Evolutionary conservation across 768 basidiomycete genomes (phyloP).

Genomic region (Pleurotus giganteus): DNA sequence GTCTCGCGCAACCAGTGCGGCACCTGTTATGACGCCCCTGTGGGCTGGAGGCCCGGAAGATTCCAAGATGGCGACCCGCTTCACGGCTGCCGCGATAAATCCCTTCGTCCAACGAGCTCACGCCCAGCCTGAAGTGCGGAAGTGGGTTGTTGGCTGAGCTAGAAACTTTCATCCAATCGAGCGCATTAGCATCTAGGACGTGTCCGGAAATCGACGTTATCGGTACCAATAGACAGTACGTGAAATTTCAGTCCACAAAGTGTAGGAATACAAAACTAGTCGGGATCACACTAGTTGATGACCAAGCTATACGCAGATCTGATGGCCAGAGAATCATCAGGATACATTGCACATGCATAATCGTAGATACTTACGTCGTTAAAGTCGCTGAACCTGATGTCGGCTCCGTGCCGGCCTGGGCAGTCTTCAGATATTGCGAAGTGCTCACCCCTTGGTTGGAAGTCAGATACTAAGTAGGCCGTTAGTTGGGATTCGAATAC

Average conservation of each 20-base stretch:
- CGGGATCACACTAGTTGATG: constrained; percentile 34
- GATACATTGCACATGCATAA: background rate
- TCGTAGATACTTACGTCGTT: constrained; percentile 42
- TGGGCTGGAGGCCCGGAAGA: too few relatives aligned
- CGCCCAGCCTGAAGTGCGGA: too few relatives aligned
- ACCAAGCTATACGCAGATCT: constrained; percentile 46
- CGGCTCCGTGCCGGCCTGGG: constrained; percentile 64
- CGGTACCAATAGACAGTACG: constrained; percentile 8
- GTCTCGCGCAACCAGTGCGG: too few relatives aligned
- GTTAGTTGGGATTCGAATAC: background rate
- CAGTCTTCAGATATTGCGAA: constrained; percentile 56
- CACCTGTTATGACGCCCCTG: too few relatives aligned
- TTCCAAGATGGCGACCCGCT: too few relatives aligned
- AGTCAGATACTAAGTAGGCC: constrained; percentile 45
- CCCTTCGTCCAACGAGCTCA: too few relatives aligned
- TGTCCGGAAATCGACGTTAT: constrained; percentile 20
- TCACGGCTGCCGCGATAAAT: too few relatives aligned
- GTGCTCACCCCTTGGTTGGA: constrained; percentile 39
- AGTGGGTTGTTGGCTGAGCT: too few relatives aligned
- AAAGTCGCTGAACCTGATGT: constrained; percentile 56
- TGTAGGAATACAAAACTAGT: background rate
- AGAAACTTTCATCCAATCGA: too few relatives aligned
- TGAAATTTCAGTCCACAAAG: too few relatives aligned
- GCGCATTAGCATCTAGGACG: too few relatives aligned
- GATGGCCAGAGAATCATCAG: background rate